Percentiles rank a stretch among this genome's conserved stretches.
Conservation (phyloP, 2,329 filamentous ascomycete genomes). For the Lachnellula subtilissima region DNA sequence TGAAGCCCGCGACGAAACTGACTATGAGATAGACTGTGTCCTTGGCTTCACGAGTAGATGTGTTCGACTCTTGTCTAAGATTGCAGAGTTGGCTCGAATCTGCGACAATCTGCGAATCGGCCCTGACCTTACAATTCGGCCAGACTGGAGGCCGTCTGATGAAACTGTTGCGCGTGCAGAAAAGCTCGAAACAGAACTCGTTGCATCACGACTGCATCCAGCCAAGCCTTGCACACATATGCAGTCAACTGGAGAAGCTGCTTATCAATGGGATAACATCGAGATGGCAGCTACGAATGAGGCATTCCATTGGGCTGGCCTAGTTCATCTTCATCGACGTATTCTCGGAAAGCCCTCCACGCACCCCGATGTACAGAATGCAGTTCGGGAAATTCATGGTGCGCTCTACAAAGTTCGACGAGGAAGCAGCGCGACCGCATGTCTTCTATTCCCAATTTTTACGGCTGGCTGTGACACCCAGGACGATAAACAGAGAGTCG, state of each 20-base stretch:
- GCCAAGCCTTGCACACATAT: conserved; percentile 40
- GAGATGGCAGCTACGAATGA: conserved; percentile 70
- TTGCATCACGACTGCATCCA: conserved; percentile 45
- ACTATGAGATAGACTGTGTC: conserved; percentile 71
- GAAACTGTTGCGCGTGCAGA: conserved; percentile 53
- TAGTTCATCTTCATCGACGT: conserved; percentile 71
- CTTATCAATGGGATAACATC: conserved; percentile 52
- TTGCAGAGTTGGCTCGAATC: conserved; percentile 64
- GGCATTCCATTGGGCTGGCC: conserved; percentile 73
- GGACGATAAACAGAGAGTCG: conserved; percentile 48
- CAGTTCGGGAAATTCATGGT: conserved; percentile 58
- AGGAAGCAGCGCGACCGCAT: conserved; percentile 68
- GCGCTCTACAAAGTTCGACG: conserved; percentile 57
- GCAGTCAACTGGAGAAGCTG: conserved; percentile 42
- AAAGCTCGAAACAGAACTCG: conserved; percentile 56
- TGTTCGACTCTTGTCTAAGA: conserved; percentile 63
- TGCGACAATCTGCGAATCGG: conserved; percentile 64
- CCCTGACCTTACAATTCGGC: conserved; percentile 42
- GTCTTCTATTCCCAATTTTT: conserved; percentile 76
- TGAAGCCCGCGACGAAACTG: conserved; percentile 51
- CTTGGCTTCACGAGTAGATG: conserved; percentile 73
- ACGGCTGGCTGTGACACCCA: conserved; percentile 72
- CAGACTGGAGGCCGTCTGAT: conserved; percentile 54
- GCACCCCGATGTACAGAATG: conserved; percentile 57
- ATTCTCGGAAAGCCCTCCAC: conserved; percentile 57